Conservation (phyloP, 345 rosid species). For the Populus nigra region DNA sequence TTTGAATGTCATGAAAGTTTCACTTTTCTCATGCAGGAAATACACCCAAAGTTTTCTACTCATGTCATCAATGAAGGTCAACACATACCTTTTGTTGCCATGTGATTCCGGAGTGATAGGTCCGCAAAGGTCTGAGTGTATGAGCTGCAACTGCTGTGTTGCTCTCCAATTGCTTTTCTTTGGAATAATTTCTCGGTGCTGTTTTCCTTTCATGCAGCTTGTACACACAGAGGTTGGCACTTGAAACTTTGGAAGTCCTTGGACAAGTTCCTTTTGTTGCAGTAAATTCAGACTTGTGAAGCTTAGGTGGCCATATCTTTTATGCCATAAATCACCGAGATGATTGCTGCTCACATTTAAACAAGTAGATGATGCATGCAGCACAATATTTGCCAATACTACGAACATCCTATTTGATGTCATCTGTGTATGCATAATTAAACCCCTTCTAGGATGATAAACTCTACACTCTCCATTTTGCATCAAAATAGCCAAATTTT, state of each 20-base stretch:
- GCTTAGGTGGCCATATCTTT: constrained; percentile 3
- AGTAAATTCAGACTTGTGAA: neutral
- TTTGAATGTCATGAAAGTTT: constrained; percentile 3
- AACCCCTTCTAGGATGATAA: constrained; percentile 2
- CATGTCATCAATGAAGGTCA: constrained; percentile 7
- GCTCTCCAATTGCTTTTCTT: constrained; percentile 9
- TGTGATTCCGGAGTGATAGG: constrained; percentile 3
- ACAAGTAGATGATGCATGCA: too few species aligned
- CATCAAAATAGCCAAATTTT: neutral
- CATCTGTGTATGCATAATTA: constrained; percentile 7
- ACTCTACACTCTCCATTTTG: neutral
- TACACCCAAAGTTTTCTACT: constrained; percentile 2
- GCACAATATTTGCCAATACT: neutral
- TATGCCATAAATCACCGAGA: neutral
- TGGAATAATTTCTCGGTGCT: neutral
- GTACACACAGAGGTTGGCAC: neutral
- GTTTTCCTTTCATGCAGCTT: constrained; percentile 7
- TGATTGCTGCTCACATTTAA: too few species aligned
- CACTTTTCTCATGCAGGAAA: neutral
- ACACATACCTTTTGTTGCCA: neutral
- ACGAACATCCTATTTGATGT: neutral
- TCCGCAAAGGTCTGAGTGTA: constrained; percentile 3
- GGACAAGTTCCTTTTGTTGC: neutral
- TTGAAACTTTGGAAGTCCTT: neutral
- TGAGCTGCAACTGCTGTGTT: neutral